A percentile compares a stretch with the other conserved stretches of the same genome.
These are phyloP conservation scores for Xylariaceae sp. DNA, from an alignment of 2,329 filamentous ascomycete genomes.

Conservation along the genomic window DNA sequence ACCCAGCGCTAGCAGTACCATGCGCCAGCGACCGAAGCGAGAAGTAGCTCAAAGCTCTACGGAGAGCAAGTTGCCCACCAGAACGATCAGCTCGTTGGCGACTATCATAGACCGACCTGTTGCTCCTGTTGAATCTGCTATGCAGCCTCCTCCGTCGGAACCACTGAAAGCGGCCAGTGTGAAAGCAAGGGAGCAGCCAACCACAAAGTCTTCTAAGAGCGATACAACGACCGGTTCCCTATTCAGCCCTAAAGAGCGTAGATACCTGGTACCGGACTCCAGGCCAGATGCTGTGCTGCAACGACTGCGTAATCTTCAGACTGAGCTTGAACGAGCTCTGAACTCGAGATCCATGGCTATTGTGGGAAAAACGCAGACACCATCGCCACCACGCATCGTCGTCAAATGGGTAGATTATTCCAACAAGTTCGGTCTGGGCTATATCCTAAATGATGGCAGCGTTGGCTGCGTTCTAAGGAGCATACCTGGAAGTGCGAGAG, in stretches of 20 bases:
- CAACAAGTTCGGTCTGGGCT: conserved; percentile 80
- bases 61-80: conserved; percentile 15
- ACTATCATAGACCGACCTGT: conserved; percentile 1
- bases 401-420: conserved; percentile 88
- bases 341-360: conserved; percentile 61
- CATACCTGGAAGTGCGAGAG: conserved; percentile 46
- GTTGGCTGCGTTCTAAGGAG: conserved; percentile 66
- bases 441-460: conserved; percentile 77
- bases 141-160: conserved; percentile 6
- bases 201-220: conserved; percentile 15
- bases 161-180: background rate
- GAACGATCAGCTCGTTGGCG: background rate
- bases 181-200: background rate
- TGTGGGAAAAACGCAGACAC: conserved; percentile 48
- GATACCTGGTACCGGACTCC: conserved; percentile 46
- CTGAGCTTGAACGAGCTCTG: conserved; percentile 57
- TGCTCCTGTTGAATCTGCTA: conserved; percentile 2
- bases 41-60: conserved; percentile 24
- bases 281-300: conserved; percentile 55
- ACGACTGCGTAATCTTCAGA: conserved; percentile 52
- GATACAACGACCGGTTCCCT: conserved; percentile 40
- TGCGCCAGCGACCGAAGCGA: conserved; percentile 24
- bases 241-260: conserved; percentile 51
- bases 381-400: conserved; percentile 59
- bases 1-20: conserved; percentile 23